Evolutionary conservation across 208 protist species (phyloP).

Genomic region (Acanthamoeba lenticulata): DNA sequence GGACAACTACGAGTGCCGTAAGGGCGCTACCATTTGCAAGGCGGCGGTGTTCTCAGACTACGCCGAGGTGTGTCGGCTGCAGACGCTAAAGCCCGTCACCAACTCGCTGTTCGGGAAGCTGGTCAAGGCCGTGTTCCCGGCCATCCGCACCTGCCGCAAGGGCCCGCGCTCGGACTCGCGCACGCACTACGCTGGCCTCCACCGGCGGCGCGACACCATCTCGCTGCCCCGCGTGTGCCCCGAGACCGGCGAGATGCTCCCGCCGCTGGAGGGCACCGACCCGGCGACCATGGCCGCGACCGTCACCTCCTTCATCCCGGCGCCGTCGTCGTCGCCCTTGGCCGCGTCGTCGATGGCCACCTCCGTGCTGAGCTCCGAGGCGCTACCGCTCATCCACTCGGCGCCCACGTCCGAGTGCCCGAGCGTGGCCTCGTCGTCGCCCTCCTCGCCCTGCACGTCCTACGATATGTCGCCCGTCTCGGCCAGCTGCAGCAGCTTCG

Average conservation of each 20-base stretch:
- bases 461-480: conserved; percentile 12
- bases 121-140: conserved; percentile 50
- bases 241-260: conserved; percentile 19
- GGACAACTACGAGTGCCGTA: conserved; percentile 56
- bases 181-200: conserved; percentile 33
- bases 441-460: background rate
- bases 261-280: background rate
- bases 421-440: background rate
- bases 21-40: conserved; percentile 44
- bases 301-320: background rate
- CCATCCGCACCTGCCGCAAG: conserved; percentile 52
- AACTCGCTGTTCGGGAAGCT: conserved; percentile 60
- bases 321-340: background rate
- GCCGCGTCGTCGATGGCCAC: background rate
- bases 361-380: background rate
- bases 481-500: background rate
- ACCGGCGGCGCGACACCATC: background rate
- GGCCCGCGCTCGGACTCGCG: conserved; percentile 49
- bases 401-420: background rate
- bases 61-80: background rate
- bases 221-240: background rate
- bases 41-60: conserved; percentile 42
- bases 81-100: conserved; percentile 52
- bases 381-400: background rate
- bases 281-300: background rate